Base-by-base conservation (phyloP, 495 filamentous ascomycete species). In the Articulospora tetracladia region DNA sequence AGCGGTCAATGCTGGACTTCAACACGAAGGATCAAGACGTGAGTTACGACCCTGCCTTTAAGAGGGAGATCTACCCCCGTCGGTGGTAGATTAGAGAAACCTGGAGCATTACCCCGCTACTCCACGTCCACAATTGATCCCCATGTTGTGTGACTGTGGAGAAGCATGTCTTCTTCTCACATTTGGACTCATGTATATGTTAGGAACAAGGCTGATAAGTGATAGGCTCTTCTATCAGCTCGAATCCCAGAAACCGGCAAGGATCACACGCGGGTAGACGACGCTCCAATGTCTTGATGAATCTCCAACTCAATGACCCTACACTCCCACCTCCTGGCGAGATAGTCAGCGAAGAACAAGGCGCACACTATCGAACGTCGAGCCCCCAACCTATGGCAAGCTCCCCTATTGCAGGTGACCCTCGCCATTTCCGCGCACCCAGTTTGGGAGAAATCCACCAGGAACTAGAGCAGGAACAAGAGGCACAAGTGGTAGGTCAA, bases 391-490 rank as follows among this genome's bases (percentile, higher is more conserved):
- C 77, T 55, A 66, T 86, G 44, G 72, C 83, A 2, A 73, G 74
- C 3, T 88, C 83, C 32, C 85, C 87, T 15, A 76, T 81, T 32
- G 79, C 74, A 13, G 78, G 79, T 20, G 81, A 85, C 61, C 81
- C 84, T 8, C 84, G 86, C 63, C 88, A 90, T 61, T 70, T 71
- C 56, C 77, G 81, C 11, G 75, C 89, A 10, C 92, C 92, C 1
- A 96, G 90, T 57, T 73, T 97, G 47, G 93, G 93, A n/a, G 93
- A 97, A 73, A 78, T 98, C 36, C 93, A 97, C 69, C 93, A 98
- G 66, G 91, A 96, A 69, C 78, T 97, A 7, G 94, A 98, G 73
- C 89, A 88, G 52, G 94, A 98, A 70, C 93, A 97, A 72, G 94
- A 98, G 73, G 91, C 86, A 12, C 93, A 97, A 75, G 94, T 98